Base-by-base conservation (phyloP, 139 green algal species). In the Astrephomene gubernaculifera region DNA sequence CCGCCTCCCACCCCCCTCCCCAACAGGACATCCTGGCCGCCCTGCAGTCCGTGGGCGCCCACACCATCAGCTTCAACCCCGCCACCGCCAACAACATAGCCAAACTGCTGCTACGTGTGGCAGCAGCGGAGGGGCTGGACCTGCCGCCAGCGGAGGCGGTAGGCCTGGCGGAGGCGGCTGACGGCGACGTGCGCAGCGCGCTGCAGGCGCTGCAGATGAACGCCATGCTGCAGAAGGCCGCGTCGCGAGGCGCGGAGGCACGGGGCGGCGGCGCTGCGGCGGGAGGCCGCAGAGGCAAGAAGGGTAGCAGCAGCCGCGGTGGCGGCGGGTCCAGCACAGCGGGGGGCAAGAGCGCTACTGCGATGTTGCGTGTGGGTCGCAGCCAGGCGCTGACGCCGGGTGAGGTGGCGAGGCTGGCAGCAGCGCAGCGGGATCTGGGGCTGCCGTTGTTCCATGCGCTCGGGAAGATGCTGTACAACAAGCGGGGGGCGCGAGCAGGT, bases 401-500 rank as follows among this genome's bases (percentile, higher is more conserved):
- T 0, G 79, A 85, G 65, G 79, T 85, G 44, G 63, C 63, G 31
- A 31, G 63, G 24, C 25, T 85, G 63, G 79, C 65, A 22, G 64
- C 79, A 8, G 69, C 69, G 22, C 79, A 87, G 12, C 70, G 89
- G 0, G 94, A 97, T 76, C 80, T 89, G 76, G 86, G 87, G 0
- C 87, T 98, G 2, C 70, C 82, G 35, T 68, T 95, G 2, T 97
- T 96, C 80, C 95, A 98, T 71, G 94, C 92, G 21, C 86, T 98
- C 0, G 95, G 95, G 27, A 97, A 97, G 86, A 74, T 98, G 39
- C 87, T 98, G 81, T 95, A 97, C 87, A 96, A 97, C 89, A 97
- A 97, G 80, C 81, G 93, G 10, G 53, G 53, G 38, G 54, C 8
- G 10, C n/a, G 39, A 71, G 63, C 9, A 7, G 17, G 19, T 27